Evolutionary conservation across 208 protist species (phyloP).

Genomic region (Trypanosoma cruzi): DNA sequence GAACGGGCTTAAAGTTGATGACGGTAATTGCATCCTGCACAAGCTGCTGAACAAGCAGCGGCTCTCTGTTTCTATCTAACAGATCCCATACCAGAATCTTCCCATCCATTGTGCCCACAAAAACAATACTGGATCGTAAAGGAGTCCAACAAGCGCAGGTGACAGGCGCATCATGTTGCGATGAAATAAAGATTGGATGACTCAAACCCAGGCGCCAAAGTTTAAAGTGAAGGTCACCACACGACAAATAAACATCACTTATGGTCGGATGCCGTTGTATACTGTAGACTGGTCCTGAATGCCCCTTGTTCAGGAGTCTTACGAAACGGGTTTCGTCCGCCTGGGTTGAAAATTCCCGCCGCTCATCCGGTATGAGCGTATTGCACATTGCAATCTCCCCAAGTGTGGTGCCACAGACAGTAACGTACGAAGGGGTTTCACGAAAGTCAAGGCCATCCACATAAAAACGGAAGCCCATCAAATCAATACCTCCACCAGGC

Average conservation of each 20-base stretch:
- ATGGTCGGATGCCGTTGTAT: conserved; percentile 87
- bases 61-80: conserved; percentile 89
- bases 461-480: conserved; percentile 83
- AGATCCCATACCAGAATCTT: conserved; percentile 92
- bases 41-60: conserved; percentile 84
- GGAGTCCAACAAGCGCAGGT: conserved; percentile 90
- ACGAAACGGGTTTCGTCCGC: conserved; percentile 74
- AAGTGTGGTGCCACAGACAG: conserved; percentile 59
- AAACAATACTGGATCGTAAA: conserved; percentile 68
- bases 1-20: conserved; percentile 84
- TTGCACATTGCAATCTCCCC: conserved; percentile 79
- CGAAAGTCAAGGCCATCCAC: conserved; percentile 60
- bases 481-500: conserved; percentile 66
- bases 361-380: conserved; percentile 64
- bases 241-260: conserved; percentile 88
- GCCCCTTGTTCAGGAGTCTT: conserved; percentile 45
- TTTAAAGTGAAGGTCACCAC: conserved; percentile 87
- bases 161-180: conserved; percentile 48
- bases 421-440: conserved; percentile 61
- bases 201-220: conserved; percentile 82
- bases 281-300: conserved; percentile 73
- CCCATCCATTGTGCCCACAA: conserved; percentile 83
- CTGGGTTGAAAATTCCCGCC: conserved; percentile 38
- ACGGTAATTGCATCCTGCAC: conserved; percentile 90
- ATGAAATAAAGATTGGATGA: conserved; percentile 77